Evolutionary conservation across 2,329 filamentous ascomycete genomes (phyloP).

Genomic region (Pseudocercospora vitis): DNA sequence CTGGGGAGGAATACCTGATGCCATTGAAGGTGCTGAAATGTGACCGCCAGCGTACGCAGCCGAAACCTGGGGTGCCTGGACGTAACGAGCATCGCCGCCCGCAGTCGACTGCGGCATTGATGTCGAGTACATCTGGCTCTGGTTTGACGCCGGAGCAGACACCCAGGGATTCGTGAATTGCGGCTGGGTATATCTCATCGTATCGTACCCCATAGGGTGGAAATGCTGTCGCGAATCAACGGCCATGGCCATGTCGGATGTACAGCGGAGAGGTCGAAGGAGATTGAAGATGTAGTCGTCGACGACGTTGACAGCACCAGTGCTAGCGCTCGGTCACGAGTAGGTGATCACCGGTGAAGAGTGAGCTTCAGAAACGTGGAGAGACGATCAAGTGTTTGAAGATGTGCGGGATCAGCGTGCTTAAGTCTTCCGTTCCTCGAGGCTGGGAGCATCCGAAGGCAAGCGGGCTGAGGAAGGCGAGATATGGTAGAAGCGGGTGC

Average conservation of each 20-base stretch:
- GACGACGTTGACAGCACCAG: constrained; percentile 26
- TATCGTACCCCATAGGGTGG: constrained; percentile 79
- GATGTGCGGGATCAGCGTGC: constrained; percentile 53
- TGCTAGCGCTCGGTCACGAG: constrained; percentile 19
- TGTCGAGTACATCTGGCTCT: constrained; percentile 64
- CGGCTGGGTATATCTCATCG: constrained; percentile 68
- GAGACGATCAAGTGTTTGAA: constrained; percentile 47
- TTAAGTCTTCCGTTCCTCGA: constrained; percentile 38
- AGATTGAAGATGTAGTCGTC: constrained; percentile 26
- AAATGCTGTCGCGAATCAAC: constrained; percentile 76
- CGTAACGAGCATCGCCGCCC: constrained; percentile 49
- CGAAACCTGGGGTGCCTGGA: constrained; percentile 34
- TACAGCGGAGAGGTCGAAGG: constrained; percentile 22
- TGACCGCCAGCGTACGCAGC: constrained; percentile 65
- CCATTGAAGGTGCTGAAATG: constrained; percentile 69
- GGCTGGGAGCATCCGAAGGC: constrained; percentile 30
- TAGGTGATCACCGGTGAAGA: constrained; percentile 32
- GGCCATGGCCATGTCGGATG: constrained; percentile 76
- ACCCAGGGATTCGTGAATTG: constrained; percentile 92
- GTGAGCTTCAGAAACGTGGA: constrained; percentile 46
- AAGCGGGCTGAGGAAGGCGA: constrained; percentile 15
- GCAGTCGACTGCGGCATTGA: constrained; percentile 62
- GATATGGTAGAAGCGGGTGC: constrained; percentile 18
- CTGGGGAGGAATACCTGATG: constrained; percentile 62
- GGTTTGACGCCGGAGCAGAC: constrained; percentile 57